Evolutionary conservation across 176 grass and related monocot species (phyloP).

Genomic region (Juncus effusus): DNA sequence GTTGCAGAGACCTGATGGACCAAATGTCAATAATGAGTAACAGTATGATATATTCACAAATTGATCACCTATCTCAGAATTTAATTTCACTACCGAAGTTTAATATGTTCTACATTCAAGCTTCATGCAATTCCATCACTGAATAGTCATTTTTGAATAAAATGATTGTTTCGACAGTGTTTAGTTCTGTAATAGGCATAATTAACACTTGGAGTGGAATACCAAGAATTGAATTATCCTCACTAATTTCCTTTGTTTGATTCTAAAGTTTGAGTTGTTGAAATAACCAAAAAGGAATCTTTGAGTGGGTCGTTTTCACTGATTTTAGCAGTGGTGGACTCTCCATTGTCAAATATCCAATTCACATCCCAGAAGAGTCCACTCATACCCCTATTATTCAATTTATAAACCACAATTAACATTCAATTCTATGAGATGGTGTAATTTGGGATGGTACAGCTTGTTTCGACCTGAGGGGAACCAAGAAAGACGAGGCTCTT

Average conservation of each 20-base stretch:
- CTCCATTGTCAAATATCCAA: no score
- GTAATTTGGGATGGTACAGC: background rate
- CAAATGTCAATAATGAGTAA: background rate
- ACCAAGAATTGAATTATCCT: no score
- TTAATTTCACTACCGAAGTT: background rate
- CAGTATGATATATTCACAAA: background rate
- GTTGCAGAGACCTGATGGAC: slow-evolving; percentile 54
- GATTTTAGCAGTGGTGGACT: background rate
- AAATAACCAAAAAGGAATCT: background rate
- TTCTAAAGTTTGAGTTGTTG: background rate
- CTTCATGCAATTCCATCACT: no score
- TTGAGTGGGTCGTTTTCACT: background rate
- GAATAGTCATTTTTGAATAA: no score
- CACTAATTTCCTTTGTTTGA: no score
- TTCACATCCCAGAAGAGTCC: background rate
- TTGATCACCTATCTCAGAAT: background rate
- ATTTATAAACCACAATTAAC: background rate
- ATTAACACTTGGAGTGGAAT: no score
- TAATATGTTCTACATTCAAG: background rate
- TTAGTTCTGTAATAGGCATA: no score
- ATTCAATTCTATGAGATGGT: background rate
- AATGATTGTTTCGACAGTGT: no score
- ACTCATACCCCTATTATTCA: background rate
- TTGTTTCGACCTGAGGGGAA: slow-evolving; percentile 47
- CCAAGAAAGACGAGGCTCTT: slow-evolving; percentile 72